Conservation (phyloP, 352 stramenopile species). For the Pythium dissotocum region DNA sequence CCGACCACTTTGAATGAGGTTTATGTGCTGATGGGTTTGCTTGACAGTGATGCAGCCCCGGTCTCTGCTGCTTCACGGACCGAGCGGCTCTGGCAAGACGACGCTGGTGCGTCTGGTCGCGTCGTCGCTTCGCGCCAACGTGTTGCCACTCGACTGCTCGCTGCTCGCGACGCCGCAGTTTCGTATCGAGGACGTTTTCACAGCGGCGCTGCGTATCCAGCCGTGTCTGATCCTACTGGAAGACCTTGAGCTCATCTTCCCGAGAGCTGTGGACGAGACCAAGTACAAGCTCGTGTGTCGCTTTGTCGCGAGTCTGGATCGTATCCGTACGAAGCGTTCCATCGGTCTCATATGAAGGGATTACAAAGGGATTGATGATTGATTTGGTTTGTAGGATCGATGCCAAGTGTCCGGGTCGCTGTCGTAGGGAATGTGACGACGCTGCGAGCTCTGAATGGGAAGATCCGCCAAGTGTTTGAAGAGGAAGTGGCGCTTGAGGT, state of each 20-base stretch:
- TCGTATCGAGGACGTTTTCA: constrained; percentile 65
- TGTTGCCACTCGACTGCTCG: constrained; percentile 65
- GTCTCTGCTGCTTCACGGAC: constrained; percentile 64
- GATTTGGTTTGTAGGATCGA: constrained; percentile 31
- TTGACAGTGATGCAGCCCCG: constrained; percentile 29
- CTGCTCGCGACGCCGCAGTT: constrained; percentile 56
- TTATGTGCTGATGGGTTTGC: neutral
- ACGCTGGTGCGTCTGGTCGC: constrained; percentile 60
- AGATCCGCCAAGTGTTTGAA: constrained; percentile 73
- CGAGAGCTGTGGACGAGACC: constrained; percentile 58
- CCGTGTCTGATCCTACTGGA: constrained; percentile 70
- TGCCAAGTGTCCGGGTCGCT: constrained; percentile 35
- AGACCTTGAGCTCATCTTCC: constrained; percentile 78
- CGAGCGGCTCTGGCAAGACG: constrained; percentile 74
- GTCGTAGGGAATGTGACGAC: constrained; percentile 70
- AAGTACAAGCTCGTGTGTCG: constrained; percentile 73
- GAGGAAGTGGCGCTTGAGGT: constrained; percentile 78
- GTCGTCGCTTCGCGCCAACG: constrained; percentile 43
- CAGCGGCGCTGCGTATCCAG: constrained; percentile 67
- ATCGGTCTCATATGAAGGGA: too few species aligned
- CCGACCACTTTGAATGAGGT: neutral
- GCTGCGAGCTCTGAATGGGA: constrained; percentile 51
- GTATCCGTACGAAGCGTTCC: constrained; percentile 41
- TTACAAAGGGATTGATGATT: neutral
- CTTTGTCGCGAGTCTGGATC: constrained; percentile 57